Percentiles rank a stretch among this genome's conserved stretches.
phyloP scores from a whole-genome alignment of 1,284 basidiomycete genomes.

The Pseudozyma thailandica region DNA sequence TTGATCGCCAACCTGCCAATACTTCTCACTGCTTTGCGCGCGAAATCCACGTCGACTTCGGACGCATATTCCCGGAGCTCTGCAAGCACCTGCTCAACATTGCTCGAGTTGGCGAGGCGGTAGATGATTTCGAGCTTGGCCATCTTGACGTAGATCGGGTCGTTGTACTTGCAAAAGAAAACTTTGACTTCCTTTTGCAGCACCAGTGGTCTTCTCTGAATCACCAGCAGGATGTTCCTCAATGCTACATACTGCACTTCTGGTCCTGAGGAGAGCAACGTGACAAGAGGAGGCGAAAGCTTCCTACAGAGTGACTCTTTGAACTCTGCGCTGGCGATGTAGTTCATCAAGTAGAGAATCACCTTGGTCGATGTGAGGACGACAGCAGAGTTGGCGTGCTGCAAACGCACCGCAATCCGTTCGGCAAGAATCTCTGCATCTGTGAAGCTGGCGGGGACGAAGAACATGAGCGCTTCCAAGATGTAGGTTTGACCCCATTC shows the following conservation, averaged over 20 bases:
- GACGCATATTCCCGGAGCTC: slow-evolving; percentile 98
- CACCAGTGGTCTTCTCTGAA: slow-evolving; percentile 90
- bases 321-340: slow-evolving; percentile 88
- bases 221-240: slow-evolving; percentile 94
- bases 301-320: slow-evolving; percentile 93
- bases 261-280: slow-evolving; percentile 85
- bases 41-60: slow-evolving; percentile 97
- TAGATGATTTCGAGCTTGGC: slow-evolving; percentile 99
- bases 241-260: slow-evolving; percentile 99
- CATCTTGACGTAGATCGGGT: slow-evolving; percentile 96
- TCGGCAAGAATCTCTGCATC: slow-evolving; percentile 96
- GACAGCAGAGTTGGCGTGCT: slow-evolving; percentile 94
- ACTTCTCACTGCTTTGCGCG: slow-evolving; percentile 93
- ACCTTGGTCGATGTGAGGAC: slow-evolving; percentile 94
- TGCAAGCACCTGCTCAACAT: slow-evolving; percentile 88
- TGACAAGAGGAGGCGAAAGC: slow-evolving; percentile 83
- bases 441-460: slow-evolving; percentile 84
- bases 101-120: slow-evolving; percentile 87
- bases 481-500: slow-evolving; percentile 99
- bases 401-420: slow-evolving; percentile 87
- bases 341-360: slow-evolving; percentile 97
- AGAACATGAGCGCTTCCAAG: slow-evolving; percentile 90
- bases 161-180: slow-evolving; percentile 99
- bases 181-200: slow-evolving; percentile 97
- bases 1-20: slow-evolving; percentile 98